Percentiles rank a stretch among this genome's conserved stretches.
These are phyloP conservation scores for Suillus subalutaceus DNA, from an alignment of 768 basidiomycete genomes.

Conservation along the genomic window DNA sequence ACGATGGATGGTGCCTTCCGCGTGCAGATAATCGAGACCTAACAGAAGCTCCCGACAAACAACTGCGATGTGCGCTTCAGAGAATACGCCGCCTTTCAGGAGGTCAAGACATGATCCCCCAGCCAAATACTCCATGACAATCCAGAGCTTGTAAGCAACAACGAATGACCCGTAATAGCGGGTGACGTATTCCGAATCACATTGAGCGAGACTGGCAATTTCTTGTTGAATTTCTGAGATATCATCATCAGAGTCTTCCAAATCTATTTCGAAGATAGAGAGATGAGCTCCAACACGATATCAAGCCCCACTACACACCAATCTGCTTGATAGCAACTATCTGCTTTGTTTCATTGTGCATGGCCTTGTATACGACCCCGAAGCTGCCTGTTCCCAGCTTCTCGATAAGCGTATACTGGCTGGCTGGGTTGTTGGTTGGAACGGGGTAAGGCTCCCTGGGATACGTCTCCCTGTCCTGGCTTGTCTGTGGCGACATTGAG, in stretches of 20 bases:
- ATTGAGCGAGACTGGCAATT: conserved; percentile 93
- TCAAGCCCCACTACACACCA: conserved; percentile 52
- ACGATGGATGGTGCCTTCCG: conserved; percentile 94
- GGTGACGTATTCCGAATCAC: conserved; percentile 96
- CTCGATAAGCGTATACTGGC: conserved; percentile 90
- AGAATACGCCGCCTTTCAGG: conserved; percentile 87
- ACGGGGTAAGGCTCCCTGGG: conserved; percentile 66
- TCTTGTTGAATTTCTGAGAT: conserved; percentile 99
- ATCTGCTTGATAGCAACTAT: conserved; percentile 99
- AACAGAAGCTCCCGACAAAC: conserved; percentile 90
- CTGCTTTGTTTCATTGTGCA: conserved; percentile 92
- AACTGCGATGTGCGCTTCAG: conserved; percentile 93
- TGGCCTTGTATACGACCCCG: conserved; percentile 96
- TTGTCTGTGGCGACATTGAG: conserved; percentile 46
- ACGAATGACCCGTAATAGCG: conserved; percentile 97
- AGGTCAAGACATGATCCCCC: conserved; percentile 99
- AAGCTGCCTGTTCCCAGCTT: conserved; percentile 98
- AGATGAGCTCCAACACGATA: conserved; percentile 15
- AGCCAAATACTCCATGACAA: conserved; percentile 98
- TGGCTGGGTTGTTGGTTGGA: conserved; percentile 80
- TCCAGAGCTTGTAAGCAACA: conserved; percentile 97
- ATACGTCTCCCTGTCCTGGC: conserved; percentile 42
- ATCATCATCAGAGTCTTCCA: conserved; percentile 98
- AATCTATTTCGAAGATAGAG: conserved; percentile 53
- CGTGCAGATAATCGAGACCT: conserved; percentile 96